Base-by-base conservation (phyloP, 2,329 filamentous ascomycete species). In the Paraphoma chrysanthemicola region DNA sequence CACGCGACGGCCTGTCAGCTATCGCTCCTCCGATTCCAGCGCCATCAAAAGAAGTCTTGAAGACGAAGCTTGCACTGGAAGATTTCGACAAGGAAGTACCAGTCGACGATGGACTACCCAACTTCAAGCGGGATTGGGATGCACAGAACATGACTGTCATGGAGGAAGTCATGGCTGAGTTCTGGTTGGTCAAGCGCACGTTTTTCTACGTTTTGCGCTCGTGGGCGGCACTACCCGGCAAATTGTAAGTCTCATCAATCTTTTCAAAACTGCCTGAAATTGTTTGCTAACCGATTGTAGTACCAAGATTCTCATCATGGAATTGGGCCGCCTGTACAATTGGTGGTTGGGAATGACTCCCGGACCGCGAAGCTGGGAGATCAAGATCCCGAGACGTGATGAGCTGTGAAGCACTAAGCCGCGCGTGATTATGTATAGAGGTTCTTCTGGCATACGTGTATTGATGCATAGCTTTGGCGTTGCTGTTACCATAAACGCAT, bases 201-300 rank as follows among this genome's bases (percentile, higher is more conserved):
- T 81, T 86, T 46, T 83, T 85, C 64, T 86, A 88, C 66, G 87
- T 98, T 1, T 23, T 95, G 8, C 82, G 76, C 62, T 85, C 86
- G 57, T 99, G 92, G 91, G 52, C 88, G 6, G 78, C 82, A 18
- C 80, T 93, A 46, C 93, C 93, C 0, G 81, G 77, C 44, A 84
- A 84, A 59, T 54, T 90, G 90, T 95, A 84, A 87, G 91, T 87
- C n/a, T 17, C n/a, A 3, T 14, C 23, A 30, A 10, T 12, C 44
- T 39, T 1, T 29, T n/a, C 18, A 5, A 23, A 5, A 23, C 23
- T 23, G 5, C 23, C 23, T 23, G 23, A 5, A 54, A 29, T 30
- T 8, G 7, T 2, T 36, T 10, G 41, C 59, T 69, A 60, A 69
- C 39, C 42, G 30, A 23, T 33, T 16, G 31, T 56, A 86, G 84